Evolutionary conservation across 345 rosid genomes (phyloP).

Genomic region (Geranium rotundifolium): DNA sequence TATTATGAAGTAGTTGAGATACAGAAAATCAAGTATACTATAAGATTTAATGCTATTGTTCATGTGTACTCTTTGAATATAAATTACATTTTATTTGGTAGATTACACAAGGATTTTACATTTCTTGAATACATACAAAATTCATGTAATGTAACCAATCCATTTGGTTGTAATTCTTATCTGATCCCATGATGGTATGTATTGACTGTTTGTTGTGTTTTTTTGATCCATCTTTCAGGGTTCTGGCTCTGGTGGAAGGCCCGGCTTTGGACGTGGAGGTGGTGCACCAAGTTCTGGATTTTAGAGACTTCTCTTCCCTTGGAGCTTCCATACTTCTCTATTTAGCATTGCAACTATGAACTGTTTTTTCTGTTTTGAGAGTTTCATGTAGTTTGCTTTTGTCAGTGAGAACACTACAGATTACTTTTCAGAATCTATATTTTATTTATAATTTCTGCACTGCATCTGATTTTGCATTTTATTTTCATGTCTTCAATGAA

Average conservation of each 20-base stretch:
- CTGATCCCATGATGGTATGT: too few species aligned
- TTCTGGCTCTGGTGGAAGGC: conserved; percentile 39
- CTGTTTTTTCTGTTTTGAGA: background rate
- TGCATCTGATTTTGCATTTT: too few species aligned
- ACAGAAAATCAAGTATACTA: too few species aligned
- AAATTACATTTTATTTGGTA: too few species aligned
- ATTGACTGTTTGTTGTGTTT: background rate
- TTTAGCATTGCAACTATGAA: too few species aligned
- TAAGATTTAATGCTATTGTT: background rate
- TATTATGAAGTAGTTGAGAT: too few species aligned
- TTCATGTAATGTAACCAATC: too few species aligned
- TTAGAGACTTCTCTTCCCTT: background rate
- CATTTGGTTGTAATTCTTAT: too few species aligned
- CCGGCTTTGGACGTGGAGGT: conserved; percentile 74
- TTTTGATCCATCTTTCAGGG: conserved; percentile 21
- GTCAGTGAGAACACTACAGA: background rate
- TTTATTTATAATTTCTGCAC: background rate
- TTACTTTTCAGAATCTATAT: background rate
- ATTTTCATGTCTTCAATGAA: too few species aligned
- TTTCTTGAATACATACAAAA: background rate
- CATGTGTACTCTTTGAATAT: too few species aligned
- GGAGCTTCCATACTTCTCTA: too few species aligned
- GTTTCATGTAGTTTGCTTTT: conserved; percentile 4
- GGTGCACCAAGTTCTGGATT: conserved; percentile 46
- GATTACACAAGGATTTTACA: background rate